A percentile compares a stretch with the other conserved stretches of the same genome.
phyloP scores from a whole-genome alignment of 2,329 filamentous ascomycete species.

The Geosmithia morbida region DNA sequence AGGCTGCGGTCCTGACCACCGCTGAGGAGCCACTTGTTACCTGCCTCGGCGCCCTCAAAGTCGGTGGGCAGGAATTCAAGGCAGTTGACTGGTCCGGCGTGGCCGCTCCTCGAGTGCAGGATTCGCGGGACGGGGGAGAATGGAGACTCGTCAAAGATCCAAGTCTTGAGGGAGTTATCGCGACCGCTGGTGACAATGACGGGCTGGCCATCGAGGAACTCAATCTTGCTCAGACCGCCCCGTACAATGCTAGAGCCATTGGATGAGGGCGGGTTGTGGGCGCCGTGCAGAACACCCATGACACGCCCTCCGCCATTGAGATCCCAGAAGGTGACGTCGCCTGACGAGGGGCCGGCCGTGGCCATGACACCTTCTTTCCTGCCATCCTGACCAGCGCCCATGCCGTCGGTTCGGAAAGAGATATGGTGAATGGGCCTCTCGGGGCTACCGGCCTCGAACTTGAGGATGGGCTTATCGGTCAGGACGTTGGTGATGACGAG shows the following conservation, averaged over 20 bases:
- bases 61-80: conserved; percentile 77
- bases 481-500: conserved; percentile 72
- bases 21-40: conserved; percentile 89
- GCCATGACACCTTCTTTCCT: conserved; percentile 85
- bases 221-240: conserved; percentile 72
- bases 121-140: conserved; percentile 79
- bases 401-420: conserved; percentile 77
- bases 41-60: conserved; percentile 76
- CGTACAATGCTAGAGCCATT: conserved; percentile 36
- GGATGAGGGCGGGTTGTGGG: conserved; percentile 61
- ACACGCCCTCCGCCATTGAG: conserved; percentile 78
- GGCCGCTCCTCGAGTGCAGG: conserved; percentile 74
- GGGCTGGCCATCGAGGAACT: conserved; percentile 81
- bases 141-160: conserved; percentile 89
- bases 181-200: conserved; percentile 80
- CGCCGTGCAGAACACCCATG: conserved; percentile 73
- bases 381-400: conserved; percentile 80
- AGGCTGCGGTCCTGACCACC: conserved; percentile 80
- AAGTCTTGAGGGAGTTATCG: conserved; percentile 88
- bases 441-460: conserved; percentile 50
- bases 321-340: conserved; percentile 94
- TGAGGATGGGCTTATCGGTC: conserved; percentile 58
- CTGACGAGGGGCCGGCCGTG: conserved; percentile 62
- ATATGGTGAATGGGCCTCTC: conserved; percentile 64
- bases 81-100: conserved; percentile 72